Evolutionary conservation across 2,329 filamentous ascomycete genomes (phyloP), one percentile per base, ranked within the genome.

Genomic region (Calonectria hawksworthii): DNA sequence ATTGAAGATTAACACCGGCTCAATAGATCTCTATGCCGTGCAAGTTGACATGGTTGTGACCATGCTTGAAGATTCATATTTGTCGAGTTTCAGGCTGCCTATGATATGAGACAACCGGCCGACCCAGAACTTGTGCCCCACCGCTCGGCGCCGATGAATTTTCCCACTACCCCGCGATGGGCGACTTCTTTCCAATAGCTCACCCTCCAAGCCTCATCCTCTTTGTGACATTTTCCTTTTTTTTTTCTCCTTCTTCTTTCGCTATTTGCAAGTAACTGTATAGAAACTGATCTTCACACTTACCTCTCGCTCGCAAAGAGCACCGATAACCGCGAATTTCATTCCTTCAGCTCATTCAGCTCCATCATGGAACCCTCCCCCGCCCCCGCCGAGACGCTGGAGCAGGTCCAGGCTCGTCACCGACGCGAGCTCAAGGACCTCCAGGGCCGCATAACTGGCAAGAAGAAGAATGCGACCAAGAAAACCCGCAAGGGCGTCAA

Each of bases 381-480:
- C 56, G 16, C 61, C 38, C 28, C 77, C 32, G 51, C 68, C 56
- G 90, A 92, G 82, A 86, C 89, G 13, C 92, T 97, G 85, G 96
- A 98, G 74, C 93, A 94, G 76, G 87, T 97, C 71, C 93, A 95
- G 80, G 88, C 92, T 47, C 94, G 93, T 61, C 97, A 99, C 84
- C 93, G 95, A 81, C 97, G 95, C 85, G 96, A 99, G 86, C 93
- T 94, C 84, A 93, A 93, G 80, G 96, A 99, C 75, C 90, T 99
- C 32, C 95, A 98, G 84, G 91, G 92, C 66, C 93, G 94, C 74
- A 93, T 98, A 82, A 98, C 95, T 7, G 96, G 94, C 86, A 99
- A 98, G 90, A 99, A 98, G 89, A 99, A 98, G 89, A 94, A 94
- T 79, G 96, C 97, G 21, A 98, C 94, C 61, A 99, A 99, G 87